These are phyloP conservation scores for Coemansia sp. DNA, from an alignment of 192 early-diverging fungal species.

Conservation along the genomic window DNA sequence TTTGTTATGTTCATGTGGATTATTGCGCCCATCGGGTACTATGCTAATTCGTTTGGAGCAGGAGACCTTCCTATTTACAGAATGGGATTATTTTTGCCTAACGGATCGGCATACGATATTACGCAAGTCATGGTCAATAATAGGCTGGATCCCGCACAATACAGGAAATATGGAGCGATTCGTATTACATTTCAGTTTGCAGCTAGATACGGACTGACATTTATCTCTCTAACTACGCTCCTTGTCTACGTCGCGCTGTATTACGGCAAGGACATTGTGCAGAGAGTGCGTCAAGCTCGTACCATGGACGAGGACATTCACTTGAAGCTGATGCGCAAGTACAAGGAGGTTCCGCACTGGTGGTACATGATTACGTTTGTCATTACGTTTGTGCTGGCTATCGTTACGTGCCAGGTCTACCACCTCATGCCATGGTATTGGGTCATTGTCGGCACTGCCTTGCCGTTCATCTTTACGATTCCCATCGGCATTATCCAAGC, in stretches of 20 bases:
- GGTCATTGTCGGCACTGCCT: constrained; percentile 59
- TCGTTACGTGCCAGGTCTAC: constrained; percentile 49
- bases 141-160: too few relatives aligned
- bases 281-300: constrained; percentile 60
- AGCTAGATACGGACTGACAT: constrained; percentile 51
- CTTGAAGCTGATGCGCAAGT: constrained; percentile 69
- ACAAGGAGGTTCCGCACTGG: constrained; percentile 75
- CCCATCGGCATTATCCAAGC: constrained; percentile 82
- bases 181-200: too few relatives aligned
- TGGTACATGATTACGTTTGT: constrained; percentile 60
- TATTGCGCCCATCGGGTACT: constrained; percentile 69
- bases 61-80: too few relatives aligned
- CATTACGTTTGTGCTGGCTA: constrained; percentile 37
- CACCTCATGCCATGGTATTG: constrained; percentile 68
- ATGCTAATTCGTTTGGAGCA: constrained; percentile 10
- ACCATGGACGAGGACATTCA: constrained; percentile 70
- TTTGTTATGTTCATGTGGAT: constrained; percentile 77
- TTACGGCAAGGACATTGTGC: constrained; percentile 67
- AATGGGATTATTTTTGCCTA: too few relatives aligned
- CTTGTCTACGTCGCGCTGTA: constrained; percentile 65
- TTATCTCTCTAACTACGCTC: constrained; percentile 67
- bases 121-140: too few relatives aligned
- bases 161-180: too few relatives aligned
- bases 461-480: constrained; percentile 66
- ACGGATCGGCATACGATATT: constrained; percentile 47